phyloP scores from a whole-genome alignment of 768 basidiomycete species.

The Dioszegia hungarica region DNA sequence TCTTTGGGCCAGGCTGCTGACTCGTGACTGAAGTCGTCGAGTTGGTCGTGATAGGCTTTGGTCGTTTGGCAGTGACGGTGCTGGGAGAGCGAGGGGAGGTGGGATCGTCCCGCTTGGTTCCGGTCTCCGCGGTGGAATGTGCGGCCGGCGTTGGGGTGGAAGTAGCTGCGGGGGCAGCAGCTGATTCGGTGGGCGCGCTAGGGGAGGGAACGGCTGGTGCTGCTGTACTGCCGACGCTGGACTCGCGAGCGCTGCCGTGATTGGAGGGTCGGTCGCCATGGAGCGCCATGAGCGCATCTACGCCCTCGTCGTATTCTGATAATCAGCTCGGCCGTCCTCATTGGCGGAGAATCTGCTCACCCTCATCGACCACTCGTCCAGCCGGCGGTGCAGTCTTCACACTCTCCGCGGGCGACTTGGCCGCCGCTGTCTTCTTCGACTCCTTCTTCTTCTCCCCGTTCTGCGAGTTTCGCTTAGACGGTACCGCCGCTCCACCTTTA shows the following conservation, averaged over 20 bases:
- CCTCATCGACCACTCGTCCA: constrained; percentile 69
- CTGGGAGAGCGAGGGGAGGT: constrained; percentile 31
- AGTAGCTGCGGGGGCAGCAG: background rate
- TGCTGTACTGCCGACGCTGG: background rate
- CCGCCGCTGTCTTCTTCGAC: constrained; percentile 7
- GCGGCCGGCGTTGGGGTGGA: background rate
- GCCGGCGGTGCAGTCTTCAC: constrained; percentile 53
- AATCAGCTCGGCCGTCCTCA: constrained; percentile 5
- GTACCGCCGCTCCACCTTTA: constrained; percentile 12
- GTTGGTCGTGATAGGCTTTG: background rate
- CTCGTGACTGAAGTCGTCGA: constrained; percentile 8
- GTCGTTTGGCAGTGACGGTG: constrained; percentile 17
- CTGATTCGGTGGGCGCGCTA: background rate
- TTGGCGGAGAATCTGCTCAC: constrained; percentile 19
- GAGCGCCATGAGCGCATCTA: constrained; percentile 75
- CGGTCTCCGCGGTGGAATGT: no score
- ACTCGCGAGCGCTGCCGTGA: constrained; percentile 13
- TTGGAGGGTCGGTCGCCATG: constrained; percentile 49
- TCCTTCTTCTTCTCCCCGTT: constrained; percentile 26
- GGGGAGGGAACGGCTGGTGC: constrained; percentile 3
- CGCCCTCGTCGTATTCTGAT: constrained; percentile 81
- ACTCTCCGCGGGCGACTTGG: constrained; percentile 5
- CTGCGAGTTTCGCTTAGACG: constrained; percentile 14
- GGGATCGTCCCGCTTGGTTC: constrained; percentile 26
- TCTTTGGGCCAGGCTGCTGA: background rate